Percentiles rank a stretch among this genome's conserved stretches.
Conservation (phyloP, 2,329 filamentous ascomycete genomes). For the Aspergillus arachidicola region DNA sequence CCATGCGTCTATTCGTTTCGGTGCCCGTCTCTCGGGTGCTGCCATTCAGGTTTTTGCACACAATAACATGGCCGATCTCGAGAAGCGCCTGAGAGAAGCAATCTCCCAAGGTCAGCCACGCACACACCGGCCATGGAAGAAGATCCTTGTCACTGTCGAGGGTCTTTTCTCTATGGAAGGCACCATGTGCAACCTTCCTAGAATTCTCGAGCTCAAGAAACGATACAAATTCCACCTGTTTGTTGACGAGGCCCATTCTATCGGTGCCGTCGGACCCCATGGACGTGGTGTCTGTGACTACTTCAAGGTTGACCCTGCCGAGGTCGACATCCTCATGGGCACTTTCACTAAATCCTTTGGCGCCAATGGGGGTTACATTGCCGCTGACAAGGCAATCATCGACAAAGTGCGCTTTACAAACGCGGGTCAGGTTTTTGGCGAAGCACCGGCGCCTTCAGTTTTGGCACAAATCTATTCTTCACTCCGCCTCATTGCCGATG, state of each 20-base stretch:
- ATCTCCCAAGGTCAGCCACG: constrained; percentile 94
- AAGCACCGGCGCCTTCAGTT: constrained; percentile 81
- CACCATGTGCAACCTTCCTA: constrained; percentile 91
- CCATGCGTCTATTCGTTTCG: constrained; percentile 92
- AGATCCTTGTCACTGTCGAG: constrained; percentile 92
- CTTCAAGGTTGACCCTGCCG: constrained; percentile 80
- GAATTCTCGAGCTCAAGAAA: constrained; percentile 78
- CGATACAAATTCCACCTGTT: constrained; percentile 96
- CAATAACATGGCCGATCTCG: constrained; percentile 86
- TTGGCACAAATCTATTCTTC: constrained; percentile 85
- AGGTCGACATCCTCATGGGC: constrained; percentile 94
- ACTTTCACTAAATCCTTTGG: constrained; percentile 96
- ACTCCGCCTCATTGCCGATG: constrained; percentile 81
- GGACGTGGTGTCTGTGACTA: constrained; percentile 95
- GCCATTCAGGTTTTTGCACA: constrained; percentile 94
- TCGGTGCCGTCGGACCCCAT: constrained; percentile 84
- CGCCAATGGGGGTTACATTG: constrained; percentile 92
- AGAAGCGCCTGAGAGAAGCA: constrained; percentile 79
- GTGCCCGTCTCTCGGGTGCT: constrained; percentile 84
- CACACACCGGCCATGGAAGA: constrained; percentile 96
- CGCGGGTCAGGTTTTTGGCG: constrained; percentile 79
- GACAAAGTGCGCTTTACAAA: constrained; percentile 84
- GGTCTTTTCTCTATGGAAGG: constrained; percentile 98
- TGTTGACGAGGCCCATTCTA: constrained; percentile 91
- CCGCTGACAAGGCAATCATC: constrained; percentile 83